Conservation (phyloP, 2,329 filamentous ascomycete species). For the Bipolaris cookei region DNA sequence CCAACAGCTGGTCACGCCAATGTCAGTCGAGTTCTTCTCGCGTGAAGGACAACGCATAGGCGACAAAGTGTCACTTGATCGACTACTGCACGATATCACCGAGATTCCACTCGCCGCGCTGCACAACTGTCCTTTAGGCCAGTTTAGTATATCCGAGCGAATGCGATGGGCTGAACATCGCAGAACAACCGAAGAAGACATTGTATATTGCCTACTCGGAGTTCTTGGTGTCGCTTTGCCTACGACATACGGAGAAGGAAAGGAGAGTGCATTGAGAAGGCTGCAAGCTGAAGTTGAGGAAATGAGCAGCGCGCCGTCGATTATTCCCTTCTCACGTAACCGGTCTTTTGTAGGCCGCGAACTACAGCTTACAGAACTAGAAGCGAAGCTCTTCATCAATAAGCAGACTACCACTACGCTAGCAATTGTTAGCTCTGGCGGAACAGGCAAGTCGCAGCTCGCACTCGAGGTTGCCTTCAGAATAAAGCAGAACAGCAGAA, state of each 20-base stretch:
- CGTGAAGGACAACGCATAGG: constrained; percentile 14
- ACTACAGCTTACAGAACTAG: constrained; percentile 32
- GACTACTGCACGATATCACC: constrained; percentile 22
- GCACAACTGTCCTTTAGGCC: neutral
- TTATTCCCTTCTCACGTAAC: constrained; percentile 39
- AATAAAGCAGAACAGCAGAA: constrained; percentile 42
- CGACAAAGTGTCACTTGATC: constrained; percentile 19
- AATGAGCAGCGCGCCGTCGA: constrained; percentile 21
- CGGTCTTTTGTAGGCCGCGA: constrained; percentile 32
- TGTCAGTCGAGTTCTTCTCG: constrained; percentile 24
- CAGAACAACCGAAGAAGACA: constrained; percentile 35
- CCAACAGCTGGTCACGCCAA: constrained; percentile 13
- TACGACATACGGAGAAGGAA: constrained; percentile 28
- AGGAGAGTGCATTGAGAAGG: constrained; percentile 20
- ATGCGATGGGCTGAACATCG: constrained; percentile 10
- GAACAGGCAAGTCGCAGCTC: constrained; percentile 31
- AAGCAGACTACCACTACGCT: constrained; percentile 15
- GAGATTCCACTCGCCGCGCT: neutral
- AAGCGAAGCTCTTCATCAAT: constrained; percentile 30
- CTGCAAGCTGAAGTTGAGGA: constrained; percentile 21
- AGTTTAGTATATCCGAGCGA: neutral
- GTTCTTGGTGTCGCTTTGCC: constrained; percentile 30
- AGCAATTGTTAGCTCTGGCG: constrained; percentile 25
- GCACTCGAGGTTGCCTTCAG: constrained; percentile 51
- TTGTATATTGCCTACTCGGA: constrained; percentile 33